Evolutionary conservation across 352 stramenopile species (phyloP), one percentile per base, ranked within the genome.

Genomic region (Globisporangium paroecandrum): DNA sequence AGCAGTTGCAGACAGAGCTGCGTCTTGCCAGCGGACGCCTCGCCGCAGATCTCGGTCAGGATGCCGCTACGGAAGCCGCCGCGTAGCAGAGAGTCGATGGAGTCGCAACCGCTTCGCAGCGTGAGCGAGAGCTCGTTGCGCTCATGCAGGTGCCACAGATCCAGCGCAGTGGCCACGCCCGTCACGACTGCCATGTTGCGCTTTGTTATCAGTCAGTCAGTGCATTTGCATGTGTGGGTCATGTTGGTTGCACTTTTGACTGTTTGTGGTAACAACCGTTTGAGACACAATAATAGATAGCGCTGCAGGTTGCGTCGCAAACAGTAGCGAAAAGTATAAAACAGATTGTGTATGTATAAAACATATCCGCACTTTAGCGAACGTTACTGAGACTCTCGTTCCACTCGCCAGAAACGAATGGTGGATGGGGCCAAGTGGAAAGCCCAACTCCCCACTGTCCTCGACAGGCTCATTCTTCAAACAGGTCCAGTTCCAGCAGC

Each of bases 1-100:
- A 95, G 68, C 22, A 95, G 64, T 65, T 95, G 87, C 47, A 95
- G 69, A 70, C 79, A 85, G 58, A 95, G 54, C 64, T 95, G 87
- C 36, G 87, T 94, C 73, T 95, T 95, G 55, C 87, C 87, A 0
- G 83, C 84, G 0, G 79, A 87, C 29, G 87, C 85, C 63, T 89
- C 81, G 46, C 87, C 87, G 66, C 82, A 91, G 22, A 95, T 70
- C 66, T 95, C 87, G 2, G 84, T 89, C 38, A 95, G 25, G 5
- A 94, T 64, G 2, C 85, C 85, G 18, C 69, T 82, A 10, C 82
- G 83, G 51, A 95, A 91, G 12, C 87, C 87, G 8, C 87, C 87
- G 2, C 68, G 47, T 0, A 95, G 64, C 15, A 92, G 56, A 0
- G 61, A 41, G 54, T 95, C 87, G 8, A 95, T 79, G 0, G 76